These are phyloP conservation scores for Symbiotaphrina buchneri DNA, from an alignment of 495 filamentous ascomycete genomes.

Conservation along the genomic window DNA sequence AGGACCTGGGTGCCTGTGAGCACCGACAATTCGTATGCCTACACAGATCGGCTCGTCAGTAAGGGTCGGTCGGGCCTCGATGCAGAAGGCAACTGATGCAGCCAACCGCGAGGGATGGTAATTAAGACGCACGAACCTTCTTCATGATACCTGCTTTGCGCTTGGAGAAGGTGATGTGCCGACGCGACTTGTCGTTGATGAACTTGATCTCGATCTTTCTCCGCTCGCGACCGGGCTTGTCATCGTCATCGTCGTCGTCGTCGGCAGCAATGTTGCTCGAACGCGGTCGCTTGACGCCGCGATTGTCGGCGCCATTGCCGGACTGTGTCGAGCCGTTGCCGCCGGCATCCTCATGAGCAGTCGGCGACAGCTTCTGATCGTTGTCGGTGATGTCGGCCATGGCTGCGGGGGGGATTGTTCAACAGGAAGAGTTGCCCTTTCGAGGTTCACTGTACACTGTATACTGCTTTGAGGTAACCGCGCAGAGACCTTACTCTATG, in stretches of 20 bases:
- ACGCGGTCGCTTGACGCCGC: conserved; percentile 78
- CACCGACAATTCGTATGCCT: conserved; percentile 97
- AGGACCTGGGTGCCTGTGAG: conserved; percentile 96
- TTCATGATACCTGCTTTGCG: conserved; percentile 99
- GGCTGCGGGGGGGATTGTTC: background rate
- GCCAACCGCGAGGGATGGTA: background rate
- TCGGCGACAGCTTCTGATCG: conserved; percentile 15
- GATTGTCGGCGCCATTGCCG: conserved; percentile 45
- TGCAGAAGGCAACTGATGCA: conserved; percentile 2
- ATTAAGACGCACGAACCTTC: conserved; percentile 48
- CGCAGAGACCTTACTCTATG: conserved; percentile 4
- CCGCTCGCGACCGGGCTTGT: conserved; percentile 94
- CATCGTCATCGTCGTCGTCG: conserved; percentile 96
- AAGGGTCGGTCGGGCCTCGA: conserved; percentile 10
- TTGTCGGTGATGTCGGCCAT: conserved; percentile 11
- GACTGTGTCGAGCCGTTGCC: conserved; percentile 28
- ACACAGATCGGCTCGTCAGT: conserved; percentile 6
- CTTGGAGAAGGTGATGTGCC: conserved; percentile 99
- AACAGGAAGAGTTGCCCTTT: too few relatives aligned
- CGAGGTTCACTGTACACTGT: background rate
- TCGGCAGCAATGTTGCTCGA: conserved; percentile 48
- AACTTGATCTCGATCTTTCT: conserved; percentile 99
- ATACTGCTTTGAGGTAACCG: background rate
- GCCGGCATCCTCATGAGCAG: conserved; percentile 20
- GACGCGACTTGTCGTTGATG: conserved; percentile 98